Percentiles rank a stretch among this genome's conserved stretches.
These are phyloP conservation scores for Candida railenensis DNA, from an alignment of 805 yeast species.

Conservation along the genomic window DNA sequence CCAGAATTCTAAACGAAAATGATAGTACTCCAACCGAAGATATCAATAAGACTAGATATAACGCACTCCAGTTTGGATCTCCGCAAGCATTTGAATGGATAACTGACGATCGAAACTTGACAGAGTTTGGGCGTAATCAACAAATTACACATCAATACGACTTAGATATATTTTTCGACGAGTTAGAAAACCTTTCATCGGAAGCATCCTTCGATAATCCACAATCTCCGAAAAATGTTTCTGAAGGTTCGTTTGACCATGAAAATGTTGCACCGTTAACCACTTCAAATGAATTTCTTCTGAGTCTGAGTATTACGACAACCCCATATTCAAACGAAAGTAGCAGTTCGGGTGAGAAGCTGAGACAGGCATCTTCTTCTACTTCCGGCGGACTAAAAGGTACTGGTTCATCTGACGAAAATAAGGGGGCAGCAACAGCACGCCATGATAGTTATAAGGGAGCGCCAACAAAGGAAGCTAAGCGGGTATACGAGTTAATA, in stretches of 20 bases:
- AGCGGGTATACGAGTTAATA: constrained; percentile 57
- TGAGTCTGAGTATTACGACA: background rate
- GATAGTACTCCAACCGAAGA: background rate
- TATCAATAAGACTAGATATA: background rate
- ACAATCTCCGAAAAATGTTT: background rate
- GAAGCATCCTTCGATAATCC: background rate
- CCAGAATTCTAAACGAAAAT: background rate
- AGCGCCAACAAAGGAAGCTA: constrained; percentile 46
- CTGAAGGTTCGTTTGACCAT: background rate
- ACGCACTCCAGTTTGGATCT: background rate
- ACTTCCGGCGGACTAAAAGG: background rate
- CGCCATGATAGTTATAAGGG: constrained; percentile 9
- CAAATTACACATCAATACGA: constrained; percentile 10
- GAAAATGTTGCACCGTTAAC: background rate
- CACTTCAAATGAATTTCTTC: constrained; percentile 1
- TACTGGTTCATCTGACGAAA: background rate
- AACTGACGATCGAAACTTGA: constrained; percentile 18
- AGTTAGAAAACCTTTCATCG: constrained; percentile 35
- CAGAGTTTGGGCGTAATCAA: constrained; percentile 2
- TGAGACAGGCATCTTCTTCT: background rate
- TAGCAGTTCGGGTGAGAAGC: background rate
- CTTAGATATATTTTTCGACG: constrained; percentile 48
- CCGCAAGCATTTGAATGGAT: constrained; percentile 30
- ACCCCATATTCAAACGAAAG: background rate
- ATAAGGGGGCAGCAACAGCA: background rate